phyloP scores from a whole-genome alignment of 2,329 filamentous ascomycete genomes.

The Fonsecaea monophora region DNA sequence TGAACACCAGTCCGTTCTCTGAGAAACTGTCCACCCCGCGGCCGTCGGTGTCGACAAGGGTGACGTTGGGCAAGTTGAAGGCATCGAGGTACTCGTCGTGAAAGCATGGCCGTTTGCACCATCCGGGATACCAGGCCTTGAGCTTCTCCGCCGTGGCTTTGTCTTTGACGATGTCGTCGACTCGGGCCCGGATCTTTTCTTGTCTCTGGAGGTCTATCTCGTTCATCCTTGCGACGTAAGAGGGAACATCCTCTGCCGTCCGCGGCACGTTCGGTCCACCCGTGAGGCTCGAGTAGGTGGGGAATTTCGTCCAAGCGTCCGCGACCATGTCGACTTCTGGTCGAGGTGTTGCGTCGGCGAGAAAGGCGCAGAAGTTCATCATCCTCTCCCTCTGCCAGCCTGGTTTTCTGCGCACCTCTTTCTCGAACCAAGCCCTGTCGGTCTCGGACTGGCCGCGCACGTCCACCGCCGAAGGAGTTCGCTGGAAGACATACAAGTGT shows the following conservation, averaged over 20 bases:
- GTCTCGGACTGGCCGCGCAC: slow-evolving; percentile 36
- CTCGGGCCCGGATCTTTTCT: no score
- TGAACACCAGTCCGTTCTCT: slow-evolving; percentile 54
- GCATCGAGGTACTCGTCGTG: slow-evolving; percentile 62
- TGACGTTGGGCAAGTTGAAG: slow-evolving; percentile 66
- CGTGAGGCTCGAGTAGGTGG: background rate
- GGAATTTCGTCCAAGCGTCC: slow-evolving; percentile 41
- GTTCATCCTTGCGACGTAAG: background rate
- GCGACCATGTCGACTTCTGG: slow-evolving; percentile 32
- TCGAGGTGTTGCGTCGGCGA: background rate
- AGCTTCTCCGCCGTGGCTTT: slow-evolving; percentile 58
- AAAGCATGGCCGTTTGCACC: slow-evolving; percentile 70
- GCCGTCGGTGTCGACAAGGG: slow-evolving; percentile 65
- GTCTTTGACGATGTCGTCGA: slow-evolving; percentile 50
- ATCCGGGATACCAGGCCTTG: slow-evolving; percentile 65
- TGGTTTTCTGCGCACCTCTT: background rate
- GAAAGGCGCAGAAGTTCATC: background rate
- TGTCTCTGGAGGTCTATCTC: background rate
- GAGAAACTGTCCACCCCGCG: slow-evolving; percentile 59
- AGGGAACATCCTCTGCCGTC: background rate
- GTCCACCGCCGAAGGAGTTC: slow-evolving; percentile 49
- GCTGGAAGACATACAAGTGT: slow-evolving; percentile 38
- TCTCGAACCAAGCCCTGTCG: slow-evolving; percentile 13
- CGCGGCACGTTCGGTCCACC: background rate
- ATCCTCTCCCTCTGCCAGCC: background rate